Conservation (phyloP, 192 early-diverging fungal species). For the Diversispora epigaea region DNA sequence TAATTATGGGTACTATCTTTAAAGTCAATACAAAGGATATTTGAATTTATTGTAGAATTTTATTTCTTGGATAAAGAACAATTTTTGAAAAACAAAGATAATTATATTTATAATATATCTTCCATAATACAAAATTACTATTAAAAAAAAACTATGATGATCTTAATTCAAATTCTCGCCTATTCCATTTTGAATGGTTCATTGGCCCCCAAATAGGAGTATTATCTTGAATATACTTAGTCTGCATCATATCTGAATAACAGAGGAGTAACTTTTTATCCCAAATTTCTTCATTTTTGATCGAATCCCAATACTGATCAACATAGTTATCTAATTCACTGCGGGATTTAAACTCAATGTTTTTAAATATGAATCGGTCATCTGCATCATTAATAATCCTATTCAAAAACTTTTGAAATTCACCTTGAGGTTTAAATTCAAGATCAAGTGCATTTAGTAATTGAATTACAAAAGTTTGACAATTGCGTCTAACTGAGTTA, state of each 20-base stretch:
- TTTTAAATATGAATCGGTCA: neutral
- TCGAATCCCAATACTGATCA: neutral
- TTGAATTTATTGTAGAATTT: no score
- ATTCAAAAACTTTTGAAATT: neutral
- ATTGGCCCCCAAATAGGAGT: no score
- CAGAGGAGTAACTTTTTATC: slow-evolving; percentile 2
- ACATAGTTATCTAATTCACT: neutral
- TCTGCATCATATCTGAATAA: slow-evolving; percentile 12
- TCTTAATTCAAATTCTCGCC: no score
- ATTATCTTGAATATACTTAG: neutral
- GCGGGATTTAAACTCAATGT: neutral
- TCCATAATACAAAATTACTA: no score
- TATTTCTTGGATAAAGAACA: no score
- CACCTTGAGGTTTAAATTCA: neutral
- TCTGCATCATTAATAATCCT: neutral
- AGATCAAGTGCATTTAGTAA: neutral
- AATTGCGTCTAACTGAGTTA: neutral
- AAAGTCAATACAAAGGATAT: no score
- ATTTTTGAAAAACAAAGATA: no score
- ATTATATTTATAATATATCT: no score
- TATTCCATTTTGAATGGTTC: no score
- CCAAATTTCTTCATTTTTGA: slow-evolving; percentile 1
- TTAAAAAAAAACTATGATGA: no score
- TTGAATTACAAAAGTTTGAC: slow-evolving; percentile 2
- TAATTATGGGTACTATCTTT: no score